Conservation (phyloP, 306 rosid species). For the Rosa multiflora region DNA sequence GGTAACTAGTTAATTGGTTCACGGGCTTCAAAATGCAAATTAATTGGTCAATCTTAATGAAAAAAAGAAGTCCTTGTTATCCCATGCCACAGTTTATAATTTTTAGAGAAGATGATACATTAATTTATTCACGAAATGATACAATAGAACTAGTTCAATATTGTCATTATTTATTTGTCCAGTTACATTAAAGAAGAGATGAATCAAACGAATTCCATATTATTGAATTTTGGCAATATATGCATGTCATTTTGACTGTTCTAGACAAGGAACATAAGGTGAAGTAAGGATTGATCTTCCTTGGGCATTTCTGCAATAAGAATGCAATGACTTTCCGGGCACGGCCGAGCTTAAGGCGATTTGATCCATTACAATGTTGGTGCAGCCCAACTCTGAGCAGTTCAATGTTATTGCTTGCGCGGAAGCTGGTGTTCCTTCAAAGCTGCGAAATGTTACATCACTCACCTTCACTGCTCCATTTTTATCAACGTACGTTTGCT, state of each 20-base stretch:
- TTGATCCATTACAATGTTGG: conserved; percentile 11
- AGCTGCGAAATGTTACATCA: conserved; percentile 6
- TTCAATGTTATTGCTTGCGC: conserved; percentile 11
- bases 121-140: not conserved
- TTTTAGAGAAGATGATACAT: not conserved
- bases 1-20: no score
- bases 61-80: not conserved
- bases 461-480: conserved; percentile 4
- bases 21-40: not conserved
- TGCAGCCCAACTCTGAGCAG: conserved; percentile 4
- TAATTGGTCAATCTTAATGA: not conserved
- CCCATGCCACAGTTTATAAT: not conserved
- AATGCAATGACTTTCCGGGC: not conserved
- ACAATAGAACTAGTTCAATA: no score
- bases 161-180: not conserved
- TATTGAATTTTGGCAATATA: not conserved
- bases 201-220: not conserved
- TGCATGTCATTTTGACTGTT: not conserved
- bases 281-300: not conserved
- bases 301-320: conserved; percentile 14
- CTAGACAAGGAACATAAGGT: conserved; percentile 16
- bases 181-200: no score
- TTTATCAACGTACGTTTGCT: not conserved
- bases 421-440: not conserved
- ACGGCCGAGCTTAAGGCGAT: not conserved